Evolutionary conservation across 805 yeast genomes (phyloP).

Genomic region (Pachysolen tannophilus): DNA sequence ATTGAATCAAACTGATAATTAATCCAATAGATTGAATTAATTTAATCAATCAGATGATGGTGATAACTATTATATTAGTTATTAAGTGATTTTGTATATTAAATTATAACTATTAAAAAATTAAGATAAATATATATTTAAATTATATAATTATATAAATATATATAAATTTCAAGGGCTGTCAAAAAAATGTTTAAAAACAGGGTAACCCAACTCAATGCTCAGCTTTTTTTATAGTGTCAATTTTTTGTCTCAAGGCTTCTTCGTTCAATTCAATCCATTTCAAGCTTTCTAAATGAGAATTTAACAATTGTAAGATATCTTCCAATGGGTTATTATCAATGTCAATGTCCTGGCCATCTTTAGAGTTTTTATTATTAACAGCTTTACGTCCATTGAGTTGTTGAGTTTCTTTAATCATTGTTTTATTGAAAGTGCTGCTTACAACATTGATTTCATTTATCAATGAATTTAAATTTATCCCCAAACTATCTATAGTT

Average conservation of each 20-base stretch:
- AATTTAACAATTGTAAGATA: conserved; percentile 73
- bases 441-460: conserved; percentile 79
- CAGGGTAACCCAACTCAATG: too few species aligned
- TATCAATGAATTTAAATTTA: conserved; percentile 67
- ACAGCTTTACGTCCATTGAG: conserved; percentile 18
- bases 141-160: too few species aligned
- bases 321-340: conserved; percentile 48
- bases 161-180: too few species aligned
- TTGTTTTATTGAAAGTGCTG: conserved; percentile 66
- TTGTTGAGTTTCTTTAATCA: conserved; percentile 19
- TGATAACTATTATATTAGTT: too few species aligned
- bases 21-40: too few species aligned
- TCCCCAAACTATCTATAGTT: conserved; percentile 69
- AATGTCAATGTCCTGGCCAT: conserved; percentile 23
- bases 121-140: too few species aligned
- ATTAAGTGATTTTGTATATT: too few species aligned
- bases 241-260: conserved; percentile 59
- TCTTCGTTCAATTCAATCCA: conserved; percentile 76
- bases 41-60: too few species aligned
- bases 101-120: too few species aligned
- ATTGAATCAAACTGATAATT: too few species aligned
- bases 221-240: conserved; percentile 21
- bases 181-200: too few species aligned
- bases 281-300: conserved; percentile 83
- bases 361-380: conserved; percentile 31